Evolutionary conservation across 2,329 filamentous ascomycete species (phyloP).

Genomic region (Stemphylium beticola): DNA sequence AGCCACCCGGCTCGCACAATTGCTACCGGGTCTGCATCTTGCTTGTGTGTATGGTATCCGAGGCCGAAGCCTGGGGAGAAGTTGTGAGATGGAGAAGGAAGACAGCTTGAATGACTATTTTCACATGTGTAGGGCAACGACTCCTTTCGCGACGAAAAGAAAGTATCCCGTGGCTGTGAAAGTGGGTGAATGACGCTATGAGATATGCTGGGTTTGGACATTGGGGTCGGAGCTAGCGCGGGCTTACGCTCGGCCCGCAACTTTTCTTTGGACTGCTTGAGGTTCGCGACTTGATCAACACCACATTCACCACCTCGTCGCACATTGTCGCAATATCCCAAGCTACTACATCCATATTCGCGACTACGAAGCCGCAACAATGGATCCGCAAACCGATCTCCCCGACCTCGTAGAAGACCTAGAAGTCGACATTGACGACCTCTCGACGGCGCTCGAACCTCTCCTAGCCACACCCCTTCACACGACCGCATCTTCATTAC

Average conservation of each 20-base stretch:
- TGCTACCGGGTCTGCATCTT: slow-evolving; percentile 54
- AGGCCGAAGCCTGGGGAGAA: slow-evolving; percentile 54
- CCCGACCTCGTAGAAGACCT: slow-evolving; percentile 74
- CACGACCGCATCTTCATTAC: slow-evolving; percentile 76
- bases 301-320: background rate
- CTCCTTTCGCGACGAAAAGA: background rate
- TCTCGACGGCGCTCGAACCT: slow-evolving; percentile 77
- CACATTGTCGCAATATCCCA: background rate
- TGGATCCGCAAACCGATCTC: slow-evolving; percentile 64
- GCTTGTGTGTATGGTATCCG: slow-evolving; percentile 49
- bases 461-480: slow-evolving; percentile 70
- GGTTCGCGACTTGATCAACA: slow-evolving; percentile 1
- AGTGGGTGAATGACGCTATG: slow-evolving; percentile 18
- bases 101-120: slow-evolving; percentile 50
- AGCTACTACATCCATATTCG: background rate
- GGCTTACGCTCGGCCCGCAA: slow-evolving; percentile 34
- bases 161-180: background rate
- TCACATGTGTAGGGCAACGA: slow-evolving; percentile 21
- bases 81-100: slow-evolving; percentile 46
- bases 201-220: slow-evolving; percentile 4
- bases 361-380: slow-evolving; percentile 28
- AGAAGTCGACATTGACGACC: slow-evolving; percentile 77
- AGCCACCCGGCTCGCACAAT: slow-evolving; percentile 53
- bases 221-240: slow-evolving; percentile 19
- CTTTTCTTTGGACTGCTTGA: slow-evolving; percentile 23